A percentile compares a stretch with the other conserved stretches of the same genome.
These are phyloP conservation scores for Aspergillus tamarii DNA, from an alignment of 2,329 filamentous ascomycete species.

Conservation along the genomic window DNA sequence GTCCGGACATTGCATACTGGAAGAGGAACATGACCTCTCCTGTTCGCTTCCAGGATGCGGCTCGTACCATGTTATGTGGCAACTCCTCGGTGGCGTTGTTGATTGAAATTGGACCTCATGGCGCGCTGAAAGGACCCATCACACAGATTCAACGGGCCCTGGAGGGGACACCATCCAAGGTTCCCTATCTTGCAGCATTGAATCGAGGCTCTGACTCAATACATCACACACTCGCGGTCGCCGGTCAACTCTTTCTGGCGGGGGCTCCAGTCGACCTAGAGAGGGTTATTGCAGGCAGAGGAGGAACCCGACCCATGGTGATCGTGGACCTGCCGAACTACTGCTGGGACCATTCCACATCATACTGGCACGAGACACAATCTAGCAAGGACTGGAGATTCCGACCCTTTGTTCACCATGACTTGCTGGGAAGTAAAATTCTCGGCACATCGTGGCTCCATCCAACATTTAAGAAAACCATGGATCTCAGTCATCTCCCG, in stretches of 20 bases:
- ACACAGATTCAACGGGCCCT: slow-evolving; percentile 1
- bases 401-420: slow-evolving; percentile 3
- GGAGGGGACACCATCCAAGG: neutral
- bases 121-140: slow-evolving; percentile 12
- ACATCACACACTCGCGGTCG: neutral
- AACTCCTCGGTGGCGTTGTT: neutral
- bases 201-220: neutral
- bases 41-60: slow-evolving; percentile 2
- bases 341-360: slow-evolving; percentile 9
- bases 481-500: neutral
- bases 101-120: slow-evolving; percentile 14
- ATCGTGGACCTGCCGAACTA: slow-evolving; percentile 11
- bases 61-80: neutral
- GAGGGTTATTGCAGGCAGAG: slow-evolving; percentile 1
- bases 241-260: slow-evolving; percentile 6
- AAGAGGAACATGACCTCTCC: slow-evolving; percentile 4
- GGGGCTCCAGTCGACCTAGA: slow-evolving; percentile 8
- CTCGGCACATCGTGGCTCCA: slow-evolving; percentile 2
- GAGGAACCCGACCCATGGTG: neutral
- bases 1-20: slow-evolving; percentile 2
- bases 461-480: slow-evolving; percentile 7
- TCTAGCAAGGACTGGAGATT: slow-evolving; percentile 10
- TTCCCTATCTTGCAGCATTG: neutral
- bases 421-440: slow-evolving; percentile 12
- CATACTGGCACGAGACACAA: slow-evolving; percentile 7